These are phyloP conservation scores for Candida suzukii DNA, from an alignment of 805 yeast species.

Conservation along the genomic window DNA sequence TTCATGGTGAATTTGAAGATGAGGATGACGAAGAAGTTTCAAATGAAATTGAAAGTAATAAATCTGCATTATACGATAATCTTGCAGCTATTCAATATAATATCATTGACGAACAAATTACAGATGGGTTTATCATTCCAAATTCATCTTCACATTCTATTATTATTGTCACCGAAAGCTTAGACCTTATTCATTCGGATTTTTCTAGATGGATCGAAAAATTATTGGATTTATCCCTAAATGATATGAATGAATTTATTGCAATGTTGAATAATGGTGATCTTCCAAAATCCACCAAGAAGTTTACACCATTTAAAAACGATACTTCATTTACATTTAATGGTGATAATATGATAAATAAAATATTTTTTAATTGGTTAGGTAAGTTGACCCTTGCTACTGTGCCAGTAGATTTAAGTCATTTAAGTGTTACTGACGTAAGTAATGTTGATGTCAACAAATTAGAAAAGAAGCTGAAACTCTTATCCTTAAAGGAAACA, in stretches of 20 bases:
- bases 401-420: background rate
- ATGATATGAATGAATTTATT: background rate
- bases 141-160: background rate
- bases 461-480: background rate
- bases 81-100: background rate
- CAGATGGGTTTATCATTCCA: background rate
- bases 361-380: background rate
- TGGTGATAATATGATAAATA: background rate
- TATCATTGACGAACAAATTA: background rate
- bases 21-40: background rate
- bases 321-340: background rate
- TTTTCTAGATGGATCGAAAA: background rate
- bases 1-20: background rate
- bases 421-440: background rate
- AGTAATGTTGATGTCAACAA: background rate
- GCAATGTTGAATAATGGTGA: background rate
- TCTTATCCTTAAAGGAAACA: too few species aligned
- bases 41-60: background rate
- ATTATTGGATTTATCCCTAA: background rate
- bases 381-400: background rate
- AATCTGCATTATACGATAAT: background rate
- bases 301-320: background rate
- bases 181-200: background rate
- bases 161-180: background rate
- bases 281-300: background rate